These are phyloP conservation scores for Neurospora sp. DNA, from an alignment of 495 filamentous ascomycete species.

Conservation along the genomic window DNA sequence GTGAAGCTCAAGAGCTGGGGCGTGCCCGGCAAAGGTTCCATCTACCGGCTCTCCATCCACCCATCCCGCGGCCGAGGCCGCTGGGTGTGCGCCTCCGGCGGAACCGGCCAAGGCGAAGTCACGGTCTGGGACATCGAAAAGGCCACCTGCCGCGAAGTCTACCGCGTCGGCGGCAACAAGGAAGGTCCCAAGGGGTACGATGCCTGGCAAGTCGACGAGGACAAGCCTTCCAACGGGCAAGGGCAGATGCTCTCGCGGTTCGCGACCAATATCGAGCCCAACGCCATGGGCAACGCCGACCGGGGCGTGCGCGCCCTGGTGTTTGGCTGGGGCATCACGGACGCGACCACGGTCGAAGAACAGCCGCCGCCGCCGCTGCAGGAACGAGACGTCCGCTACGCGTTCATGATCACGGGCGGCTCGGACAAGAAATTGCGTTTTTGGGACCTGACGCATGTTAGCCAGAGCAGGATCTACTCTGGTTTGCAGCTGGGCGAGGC, in stretches of 20 bases:
- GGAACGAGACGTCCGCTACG: slow-evolving; percentile 42
- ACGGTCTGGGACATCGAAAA: slow-evolving; percentile 96
- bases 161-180: slow-evolving; percentile 50
- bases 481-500: slow-evolving; percentile 63
- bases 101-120: slow-evolving; percentile 83
- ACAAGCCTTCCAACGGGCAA: slow-evolving; percentile 56
- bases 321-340: slow-evolving; percentile 37
- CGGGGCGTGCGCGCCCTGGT: slow-evolving; percentile 53
- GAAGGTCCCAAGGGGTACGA: slow-evolving; percentile 63
- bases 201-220: slow-evolving; percentile 83
- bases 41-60: slow-evolving; percentile 71
- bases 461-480: slow-evolving; percentile 66
- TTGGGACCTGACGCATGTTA: slow-evolving; percentile 73
- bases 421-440: slow-evolving; percentile 85
- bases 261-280: slow-evolving; percentile 57
- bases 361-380: slow-evolving; percentile 14
- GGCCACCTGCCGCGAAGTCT: slow-evolving; percentile 78
- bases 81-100: slow-evolving; percentile 80
- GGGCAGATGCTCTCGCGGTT: slow-evolving; percentile 69
- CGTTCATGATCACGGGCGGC: slow-evolving; percentile 77
- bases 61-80: slow-evolving; percentile 64
- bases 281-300: slow-evolving; percentile 36
- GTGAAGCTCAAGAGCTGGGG: slow-evolving; percentile 84
- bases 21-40: slow-evolving; percentile 67
- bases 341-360: slow-evolving; percentile 30